Evolutionary conservation across 495 filamentous ascomycete genomes (phyloP).

Genomic region (Xylaria scruposa): DNA sequence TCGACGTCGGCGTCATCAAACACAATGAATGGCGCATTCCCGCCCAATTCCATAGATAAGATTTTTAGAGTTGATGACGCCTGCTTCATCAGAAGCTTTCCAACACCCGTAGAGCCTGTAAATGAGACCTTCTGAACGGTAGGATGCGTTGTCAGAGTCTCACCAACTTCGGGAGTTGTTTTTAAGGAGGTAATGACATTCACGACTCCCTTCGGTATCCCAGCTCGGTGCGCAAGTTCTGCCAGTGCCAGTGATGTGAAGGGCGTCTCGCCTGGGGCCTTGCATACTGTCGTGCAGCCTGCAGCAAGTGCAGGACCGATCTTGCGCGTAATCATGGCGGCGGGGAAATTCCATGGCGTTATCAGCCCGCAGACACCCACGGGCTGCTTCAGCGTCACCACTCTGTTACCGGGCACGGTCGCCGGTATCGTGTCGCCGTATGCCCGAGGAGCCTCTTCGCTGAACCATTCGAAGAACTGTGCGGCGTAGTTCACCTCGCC

Average conservation of each 20-base stretch:
- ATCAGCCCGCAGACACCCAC: conserved; percentile 94
- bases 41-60: conserved; percentile 84
- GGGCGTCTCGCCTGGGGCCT: conserved; percentile 86
- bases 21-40: conserved; percentile 92
- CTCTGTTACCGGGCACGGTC: conserved; percentile 71
- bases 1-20: conserved; percentile 90
- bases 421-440: conserved; percentile 82
- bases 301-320: conserved; percentile 79
- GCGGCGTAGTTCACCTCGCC: conserved; percentile 78
- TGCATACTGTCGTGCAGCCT: conserved; percentile 82
- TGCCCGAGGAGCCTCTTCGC: conserved; percentile 73
- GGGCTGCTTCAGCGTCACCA: conserved; percentile 82
- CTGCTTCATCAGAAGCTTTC: conserved; percentile 87
- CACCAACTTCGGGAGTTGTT: conserved; percentile 77
- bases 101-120: conserved; percentile 87
- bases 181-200: conserved; percentile 77
- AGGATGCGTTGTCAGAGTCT: conserved; percentile 72
- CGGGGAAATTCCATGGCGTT: conserved; percentile 96
- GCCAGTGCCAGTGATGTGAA: conserved; percentile 83
- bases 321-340: conserved; percentile 92
- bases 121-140: conserved; percentile 86
- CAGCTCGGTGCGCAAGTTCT: conserved; percentile 81
- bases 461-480: conserved; percentile 84
- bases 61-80: conserved; percentile 83
- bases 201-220: conserved; percentile 83